Conservation (phyloP, 352 stramenopile species). For the Globisporangium rhizosaccharum region DNA sequence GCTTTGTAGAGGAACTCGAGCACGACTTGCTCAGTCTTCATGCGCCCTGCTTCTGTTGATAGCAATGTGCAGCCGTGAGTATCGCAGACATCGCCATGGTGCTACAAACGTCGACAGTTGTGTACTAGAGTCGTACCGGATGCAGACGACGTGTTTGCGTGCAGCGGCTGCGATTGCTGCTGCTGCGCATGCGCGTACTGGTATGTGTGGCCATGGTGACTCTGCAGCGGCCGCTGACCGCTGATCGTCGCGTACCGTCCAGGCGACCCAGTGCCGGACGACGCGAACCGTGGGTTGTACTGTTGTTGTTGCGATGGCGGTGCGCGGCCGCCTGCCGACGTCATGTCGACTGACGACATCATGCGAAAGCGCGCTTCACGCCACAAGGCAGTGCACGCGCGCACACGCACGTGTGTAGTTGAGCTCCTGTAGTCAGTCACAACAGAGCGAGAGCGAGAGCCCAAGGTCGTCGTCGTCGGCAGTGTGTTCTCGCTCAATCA, state of each 20-base stretch:
- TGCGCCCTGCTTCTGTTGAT: constrained; percentile 35
- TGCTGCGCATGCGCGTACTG: background rate
- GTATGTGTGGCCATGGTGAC: background rate
- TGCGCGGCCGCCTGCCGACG: background rate
- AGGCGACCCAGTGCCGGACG: constrained; percentile 1
- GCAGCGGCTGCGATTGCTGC: constrained; percentile 1
- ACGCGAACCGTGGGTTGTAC: constrained; percentile 2
- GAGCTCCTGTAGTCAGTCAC: no score
- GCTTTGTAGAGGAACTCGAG: constrained; percentile 83
- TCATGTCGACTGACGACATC: constrained; percentile 14
- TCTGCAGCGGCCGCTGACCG: constrained; percentile 5
- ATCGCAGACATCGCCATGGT: background rate
- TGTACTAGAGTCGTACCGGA: constrained; percentile 9
- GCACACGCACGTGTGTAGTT: no score
- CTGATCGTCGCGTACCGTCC: constrained; percentile 10
- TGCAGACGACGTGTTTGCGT: constrained; percentile 7
- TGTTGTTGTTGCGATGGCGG: background rate
- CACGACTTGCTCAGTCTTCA: constrained; percentile 83
- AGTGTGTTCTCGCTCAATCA: background rate
- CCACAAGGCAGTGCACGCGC: no score
- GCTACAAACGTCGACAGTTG: background rate
- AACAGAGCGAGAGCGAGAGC: background rate
- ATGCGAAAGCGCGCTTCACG: background rate
- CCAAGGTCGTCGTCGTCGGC: background rate
- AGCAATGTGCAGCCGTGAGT: no score